Evolutionary conservation across 139 green algal genomes (phyloP).

Genomic region (Chlorella ohadii): DNA sequence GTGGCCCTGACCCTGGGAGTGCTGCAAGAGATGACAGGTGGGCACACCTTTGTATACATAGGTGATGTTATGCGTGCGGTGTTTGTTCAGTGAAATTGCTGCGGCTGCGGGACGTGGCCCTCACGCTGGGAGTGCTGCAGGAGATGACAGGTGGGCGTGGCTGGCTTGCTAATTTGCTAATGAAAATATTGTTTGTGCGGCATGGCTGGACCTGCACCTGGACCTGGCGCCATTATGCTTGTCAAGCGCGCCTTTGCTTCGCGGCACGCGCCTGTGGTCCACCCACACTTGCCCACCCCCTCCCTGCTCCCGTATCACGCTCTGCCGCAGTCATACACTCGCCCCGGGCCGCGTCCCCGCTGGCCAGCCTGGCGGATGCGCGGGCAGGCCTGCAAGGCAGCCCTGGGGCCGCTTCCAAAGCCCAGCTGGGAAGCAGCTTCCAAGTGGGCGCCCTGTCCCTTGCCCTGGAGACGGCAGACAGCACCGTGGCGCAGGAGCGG

Average conservation of each 20-base stretch:
- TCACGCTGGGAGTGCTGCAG: constrained; percentile 46
- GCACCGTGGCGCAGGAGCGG: not conserved
- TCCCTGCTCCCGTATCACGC: not conserved
- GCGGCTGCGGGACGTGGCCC: constrained; percentile 12
- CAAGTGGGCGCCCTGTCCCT: not conserved
- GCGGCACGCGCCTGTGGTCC: too few relatives aligned
- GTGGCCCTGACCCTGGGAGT: constrained; percentile 35
- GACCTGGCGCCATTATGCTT: too few relatives aligned
- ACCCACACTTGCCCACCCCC: not conserved
- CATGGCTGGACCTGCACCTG: too few relatives aligned
- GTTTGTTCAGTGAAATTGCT: too few relatives aligned
- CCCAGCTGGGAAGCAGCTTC: not conserved
- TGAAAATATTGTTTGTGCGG: too few relatives aligned
- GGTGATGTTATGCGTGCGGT: too few relatives aligned
- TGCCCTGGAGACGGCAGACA: not conserved
- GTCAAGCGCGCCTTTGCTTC: too few relatives aligned
- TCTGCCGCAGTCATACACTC: constrained; percentile 21
- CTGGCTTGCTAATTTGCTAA: not conserved
- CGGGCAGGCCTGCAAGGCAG: not conserved
- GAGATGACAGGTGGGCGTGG: constrained; percentile 20
- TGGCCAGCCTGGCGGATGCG: not conserved
- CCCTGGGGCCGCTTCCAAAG: not conserved
- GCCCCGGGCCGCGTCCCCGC: not conserved
- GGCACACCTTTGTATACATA: too few relatives aligned
- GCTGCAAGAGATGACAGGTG: constrained; percentile 41